Evolutionary conservation across 1,139 yeast species (phyloP).

Genomic region (Candida sojae): DNA sequence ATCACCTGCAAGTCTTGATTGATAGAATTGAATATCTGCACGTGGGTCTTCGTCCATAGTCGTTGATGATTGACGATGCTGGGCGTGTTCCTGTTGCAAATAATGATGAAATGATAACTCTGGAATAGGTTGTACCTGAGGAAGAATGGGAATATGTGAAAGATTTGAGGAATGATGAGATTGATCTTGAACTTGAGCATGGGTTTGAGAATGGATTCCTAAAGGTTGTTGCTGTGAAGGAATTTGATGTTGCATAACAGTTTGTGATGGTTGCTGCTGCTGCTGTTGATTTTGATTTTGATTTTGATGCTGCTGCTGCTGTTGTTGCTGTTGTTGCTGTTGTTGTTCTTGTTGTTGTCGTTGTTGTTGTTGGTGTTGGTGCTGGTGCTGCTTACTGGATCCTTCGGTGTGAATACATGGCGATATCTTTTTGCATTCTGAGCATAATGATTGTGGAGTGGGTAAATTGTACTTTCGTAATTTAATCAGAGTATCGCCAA

Average conservation of each 20-base stretch:
- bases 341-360: background rate
- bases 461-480: constrained; percentile 12
- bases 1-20: background rate
- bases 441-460: constrained; percentile 14
- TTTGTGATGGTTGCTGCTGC: constrained; percentile 3
- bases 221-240: background rate
- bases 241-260: no score
- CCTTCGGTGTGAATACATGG: constrained; percentile 12
- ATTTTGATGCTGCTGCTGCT: background rate
- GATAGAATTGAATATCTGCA: background rate
- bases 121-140: background rate
- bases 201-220: constrained; percentile 1
- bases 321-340: constrained; percentile 6
- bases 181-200: background rate
- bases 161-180: no score
- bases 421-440: constrained; percentile 11
- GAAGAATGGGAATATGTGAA: constrained; percentile 1
- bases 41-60: background rate
- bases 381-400: constrained; percentile 4
- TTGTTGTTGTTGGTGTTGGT: constrained; percentile 3
- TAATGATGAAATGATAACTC: background rate
- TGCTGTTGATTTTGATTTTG: background rate
- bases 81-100: background rate
- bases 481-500: constrained; percentile 7
- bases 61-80: background rate